A percentile compares a stretch with the other conserved stretches of the same genome.
Evolutionary conservation across 106 monocot genomes (phyloP).

Genomic region (Alisma plantagoaquatica): DNA sequence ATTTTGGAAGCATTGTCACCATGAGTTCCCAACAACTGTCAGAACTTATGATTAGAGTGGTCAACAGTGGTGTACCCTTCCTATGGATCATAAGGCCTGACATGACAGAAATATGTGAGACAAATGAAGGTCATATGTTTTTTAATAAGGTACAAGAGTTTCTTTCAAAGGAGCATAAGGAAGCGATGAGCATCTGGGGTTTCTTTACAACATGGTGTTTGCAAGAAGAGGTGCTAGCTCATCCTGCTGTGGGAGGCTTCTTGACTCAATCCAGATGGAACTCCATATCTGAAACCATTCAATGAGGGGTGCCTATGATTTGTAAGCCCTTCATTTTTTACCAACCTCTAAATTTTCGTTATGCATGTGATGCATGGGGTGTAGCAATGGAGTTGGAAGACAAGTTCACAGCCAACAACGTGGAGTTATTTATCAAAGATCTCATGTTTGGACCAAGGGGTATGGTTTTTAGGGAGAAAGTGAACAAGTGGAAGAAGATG

Average conservation of each 20-base stretch:
- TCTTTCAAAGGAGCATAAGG: no score
- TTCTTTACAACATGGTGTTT: background rate
- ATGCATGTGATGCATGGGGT: background rate
- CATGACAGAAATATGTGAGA: no score
- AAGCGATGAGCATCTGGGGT: no score
- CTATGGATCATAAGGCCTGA: background rate
- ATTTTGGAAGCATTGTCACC: background rate
- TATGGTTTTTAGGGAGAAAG: background rate
- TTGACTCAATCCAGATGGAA: background rate
- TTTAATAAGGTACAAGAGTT: no score
- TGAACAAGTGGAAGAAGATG: background rate
- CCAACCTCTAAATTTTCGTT: background rate
- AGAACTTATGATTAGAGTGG: background rate
- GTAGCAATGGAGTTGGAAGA: background rate
- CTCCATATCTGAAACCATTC: background rate
- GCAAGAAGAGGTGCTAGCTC: background rate
- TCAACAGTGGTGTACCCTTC: background rate
- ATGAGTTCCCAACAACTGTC: background rate
- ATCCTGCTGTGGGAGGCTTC: background rate
- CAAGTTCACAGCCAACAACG: background rate
- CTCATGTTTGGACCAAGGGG: background rate
- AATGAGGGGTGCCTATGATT: background rate
- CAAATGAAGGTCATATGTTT: no score
- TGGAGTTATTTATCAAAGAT: background rate
- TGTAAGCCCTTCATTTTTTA: background rate